phyloP scores from a whole-genome alignment of 495 filamentous ascomycete genomes.

The Neurospora intermedia region DNA sequence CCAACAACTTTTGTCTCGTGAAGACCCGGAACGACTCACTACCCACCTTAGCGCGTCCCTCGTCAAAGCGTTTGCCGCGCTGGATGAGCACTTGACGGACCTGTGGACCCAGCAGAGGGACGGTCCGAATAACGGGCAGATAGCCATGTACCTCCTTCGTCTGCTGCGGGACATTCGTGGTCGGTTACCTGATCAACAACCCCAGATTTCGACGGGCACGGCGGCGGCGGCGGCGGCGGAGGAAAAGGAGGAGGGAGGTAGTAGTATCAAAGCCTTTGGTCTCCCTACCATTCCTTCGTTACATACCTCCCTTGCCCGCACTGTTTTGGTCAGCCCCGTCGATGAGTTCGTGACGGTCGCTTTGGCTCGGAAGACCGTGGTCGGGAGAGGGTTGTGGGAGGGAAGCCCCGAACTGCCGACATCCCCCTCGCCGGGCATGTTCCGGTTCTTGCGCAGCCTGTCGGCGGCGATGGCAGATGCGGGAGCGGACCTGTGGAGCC shows the following conservation, averaged over 20 bases:
- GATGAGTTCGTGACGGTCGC: slow-evolving; percentile 30
- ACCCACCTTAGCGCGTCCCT: slow-evolving; percentile 49
- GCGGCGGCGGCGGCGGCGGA: too few relatives aligned
- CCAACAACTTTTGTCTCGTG: slow-evolving; percentile 51
- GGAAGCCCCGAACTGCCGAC: slow-evolving; percentile 56
- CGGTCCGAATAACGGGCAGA: slow-evolving; percentile 34
- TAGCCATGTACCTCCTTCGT: slow-evolving; percentile 64
- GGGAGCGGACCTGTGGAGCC: slow-evolving; percentile 79
- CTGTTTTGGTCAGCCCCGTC: slow-evolving; percentile 25
- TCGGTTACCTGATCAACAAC: slow-evolving; percentile 38
- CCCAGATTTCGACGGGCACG: neutral
- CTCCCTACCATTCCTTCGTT: slow-evolving; percentile 42
- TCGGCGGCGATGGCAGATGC: slow-evolving; percentile 52
- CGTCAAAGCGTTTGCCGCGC: slow-evolving; percentile 41
- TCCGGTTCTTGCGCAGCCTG: slow-evolving; percentile 61
- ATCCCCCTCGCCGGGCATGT: slow-evolving; percentile 70
- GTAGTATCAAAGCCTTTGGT: slow-evolving; percentile 33
- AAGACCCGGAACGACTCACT: slow-evolving; percentile 59
- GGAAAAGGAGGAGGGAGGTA: slow-evolving; percentile 10
- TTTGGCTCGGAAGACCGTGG: slow-evolving; percentile 28
- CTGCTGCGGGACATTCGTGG: slow-evolving; percentile 63
- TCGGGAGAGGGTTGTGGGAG: slow-evolving; percentile 61
- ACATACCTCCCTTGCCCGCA: slow-evolving; percentile 42
- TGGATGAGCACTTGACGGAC: slow-evolving; percentile 45
- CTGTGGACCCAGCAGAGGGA: slow-evolving; percentile 36